Evolutionary conservation across 768 basidiomycete species (phyloP), one percentile per base, ranked within the genome.

Genomic region (Lepiota subincarnata): DNA sequence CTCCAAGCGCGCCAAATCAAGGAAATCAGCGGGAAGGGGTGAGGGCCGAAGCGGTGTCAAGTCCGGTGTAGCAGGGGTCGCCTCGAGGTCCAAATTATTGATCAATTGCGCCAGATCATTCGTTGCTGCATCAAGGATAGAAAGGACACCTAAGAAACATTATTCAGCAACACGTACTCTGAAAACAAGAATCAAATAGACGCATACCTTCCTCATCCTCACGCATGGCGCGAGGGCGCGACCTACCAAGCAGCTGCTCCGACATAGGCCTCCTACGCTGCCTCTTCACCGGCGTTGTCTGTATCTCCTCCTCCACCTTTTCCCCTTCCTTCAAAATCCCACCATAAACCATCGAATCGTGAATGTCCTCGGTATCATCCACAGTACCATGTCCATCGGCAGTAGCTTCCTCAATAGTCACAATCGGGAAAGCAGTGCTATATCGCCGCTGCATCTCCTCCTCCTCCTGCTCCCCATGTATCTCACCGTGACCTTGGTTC

Each of bases 21-120:
- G 31, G 54, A 44, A 35, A 42, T 34, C 19, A 16, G 50, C 28
- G 10, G 65, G 60, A 7, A 59, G 55, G 10, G 71, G 67, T 0
- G 75, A 73, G 28, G 67, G 70, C 20, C 68, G 67, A 19, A 75
- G 67, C 2, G 81, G 79, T 1, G 79, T 74, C 48, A 70, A 55
- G 31, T 80, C 77, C 1, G 77, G 80, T 5, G 64, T 75, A 2
- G 74, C 73, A 0, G 89, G 89, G 0, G 90, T 92, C 3, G 87
- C 87, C 62, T 89, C 82, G 3, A 92, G 73, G 58, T 91, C 87
- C n/a, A 92, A 74, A n/a, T 79, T 78, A 57, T 84, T 87, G 65
- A 92, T 88, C 3, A 92, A 71, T 51, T 81, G 80, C 0, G 86
- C 89, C 3, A 92, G 77, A 38, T 92, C 89, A 47, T 88, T 82